A percentile compares a stretch with the other conserved stretches of the same genome.
Evolutionary conservation across 2,329 filamentous ascomycete genomes (phyloP).

Genomic region (Thelonectria olida): DNA sequence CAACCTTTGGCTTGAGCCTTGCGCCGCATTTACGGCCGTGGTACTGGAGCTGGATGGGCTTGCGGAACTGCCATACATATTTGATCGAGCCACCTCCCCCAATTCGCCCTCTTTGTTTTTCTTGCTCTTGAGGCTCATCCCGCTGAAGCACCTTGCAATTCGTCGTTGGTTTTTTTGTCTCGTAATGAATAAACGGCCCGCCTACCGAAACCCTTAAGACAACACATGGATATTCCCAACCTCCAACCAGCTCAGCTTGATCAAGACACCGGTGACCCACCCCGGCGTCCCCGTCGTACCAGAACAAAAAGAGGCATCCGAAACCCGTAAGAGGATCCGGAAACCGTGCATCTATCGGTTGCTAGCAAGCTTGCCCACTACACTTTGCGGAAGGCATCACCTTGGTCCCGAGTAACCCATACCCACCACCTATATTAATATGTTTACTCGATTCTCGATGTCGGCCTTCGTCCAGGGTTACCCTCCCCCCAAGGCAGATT

Average conservation of each 20-base stretch:
- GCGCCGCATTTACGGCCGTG: slow-evolving; percentile 3
- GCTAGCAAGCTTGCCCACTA: too few species aligned
- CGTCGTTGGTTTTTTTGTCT: not conserved
- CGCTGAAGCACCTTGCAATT: not conserved
- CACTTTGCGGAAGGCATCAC: too few species aligned
- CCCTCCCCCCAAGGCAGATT: not conserved
- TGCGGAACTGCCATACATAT: slow-evolving; percentile 22
- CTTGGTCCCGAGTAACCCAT: too few species aligned
- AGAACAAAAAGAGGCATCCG: not conserved
- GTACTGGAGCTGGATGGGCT: too few species aligned
- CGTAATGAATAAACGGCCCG: not conserved
- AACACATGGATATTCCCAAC: not conserved
- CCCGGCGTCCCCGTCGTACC: not conserved
- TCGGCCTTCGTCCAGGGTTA: slow-evolving; percentile 13
- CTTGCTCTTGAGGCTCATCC: not conserved
- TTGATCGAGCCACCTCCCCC: slow-evolving; percentile 19
- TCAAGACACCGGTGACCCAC: too few species aligned
- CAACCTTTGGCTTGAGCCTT: slow-evolving; percentile 6
- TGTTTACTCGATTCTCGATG: too few species aligned
- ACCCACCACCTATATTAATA: too few species aligned
- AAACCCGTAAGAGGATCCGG: too few species aligned
- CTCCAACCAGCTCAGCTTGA: not conserved
- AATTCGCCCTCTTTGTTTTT: not conserved
- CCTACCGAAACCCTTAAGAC: not conserved
- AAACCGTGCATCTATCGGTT: too few species aligned